A percentile compares a stretch with the other conserved stretches of the same genome.
These are phyloP conservation scores for Schoenoplectus triqueter DNA, from an alignment of 202 grass and related monocot genomes.

Conservation along the genomic window DNA sequence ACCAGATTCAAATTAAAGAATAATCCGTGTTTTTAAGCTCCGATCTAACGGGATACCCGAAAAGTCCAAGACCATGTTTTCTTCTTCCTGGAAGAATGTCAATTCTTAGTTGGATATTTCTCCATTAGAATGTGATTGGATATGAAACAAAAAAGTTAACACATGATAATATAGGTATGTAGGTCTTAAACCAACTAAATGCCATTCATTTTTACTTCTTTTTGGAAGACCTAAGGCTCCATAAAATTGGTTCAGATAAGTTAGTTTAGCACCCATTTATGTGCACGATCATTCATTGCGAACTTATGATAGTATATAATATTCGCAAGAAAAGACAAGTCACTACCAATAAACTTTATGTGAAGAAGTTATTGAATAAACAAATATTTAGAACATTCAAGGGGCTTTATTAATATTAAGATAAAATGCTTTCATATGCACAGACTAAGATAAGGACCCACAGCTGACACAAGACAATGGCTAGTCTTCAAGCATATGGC, in stretches of 20 bases:
- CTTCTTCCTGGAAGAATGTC: not conserved
- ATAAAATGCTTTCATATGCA: not conserved
- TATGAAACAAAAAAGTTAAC: not conserved
- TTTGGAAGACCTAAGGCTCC: not conserved
- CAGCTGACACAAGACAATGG: not conserved
- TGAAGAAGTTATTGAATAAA: not conserved
- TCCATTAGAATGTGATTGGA: not conserved
- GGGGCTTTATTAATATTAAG: not conserved
- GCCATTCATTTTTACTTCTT: not conserved
- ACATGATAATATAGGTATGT: not conserved
- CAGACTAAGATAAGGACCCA: not conserved
- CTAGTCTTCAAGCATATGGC: not conserved
- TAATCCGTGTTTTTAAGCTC: not conserved
- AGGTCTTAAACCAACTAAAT: not conserved
- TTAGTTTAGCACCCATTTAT: not conserved
- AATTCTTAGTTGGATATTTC: not conserved
- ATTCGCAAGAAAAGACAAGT: not conserved
- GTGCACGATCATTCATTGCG: not conserved
- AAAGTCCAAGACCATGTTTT: too few species aligned
- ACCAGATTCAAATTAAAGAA: not conserved
- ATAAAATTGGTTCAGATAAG: not conserved
- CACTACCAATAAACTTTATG: not conserved
- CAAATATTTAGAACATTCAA: not conserved
- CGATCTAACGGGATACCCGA: not conserved
- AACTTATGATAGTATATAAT: not conserved